Base-by-base conservation (phyloP, 2,329 filamentous ascomycete species). In the Scedosporium apiospermum region DNA sequence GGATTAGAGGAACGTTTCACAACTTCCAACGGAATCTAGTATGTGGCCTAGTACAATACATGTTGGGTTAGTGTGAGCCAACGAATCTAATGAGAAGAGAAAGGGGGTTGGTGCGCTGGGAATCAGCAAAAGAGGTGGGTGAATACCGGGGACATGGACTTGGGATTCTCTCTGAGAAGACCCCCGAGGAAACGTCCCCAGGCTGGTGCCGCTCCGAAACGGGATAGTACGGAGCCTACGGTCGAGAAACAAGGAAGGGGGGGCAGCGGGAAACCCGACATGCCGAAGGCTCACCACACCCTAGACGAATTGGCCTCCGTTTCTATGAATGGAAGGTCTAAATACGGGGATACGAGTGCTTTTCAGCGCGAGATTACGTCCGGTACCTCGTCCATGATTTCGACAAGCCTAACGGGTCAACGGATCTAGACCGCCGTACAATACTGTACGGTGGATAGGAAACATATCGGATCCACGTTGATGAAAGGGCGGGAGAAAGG, bases 111-210 rank as follows among this genome's bases (percentile, higher is more conserved):
- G 27, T 10, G n/a, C 9, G 27, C 14, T 58, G 55, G 23, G 12
- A 57, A n/a, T 58, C 55, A 41, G 18, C n/a, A 41, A 26, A 57
- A 27, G 26, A 55, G 49, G 60, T 53, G 60, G 46, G 60, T n/a
- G 27, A 55, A 62, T 64, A 51, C 65, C 65, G 58, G 61, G 63
- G 65, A 66, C 63, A 53, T 57, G 65, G 63, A 59, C 63, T 65
- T 64, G 65, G 65, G 53, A 65, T 63, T 57, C 53, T 60, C n/a
- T 30, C 27, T 30, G 21, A 46, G 62, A 21, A 46, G n/a, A 10
- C 14, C 26, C 3, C 44, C 34, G 42, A 53, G 59, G 44, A 34
- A 55, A 21, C 26, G 44, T 53, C 46, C 42, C 44, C 21, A 53
- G 38, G 23, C 21, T 46, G 59, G 44, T 38, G 44, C 44, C 16